These are phyloP conservation scores for Salix purpurea DNA, from an alignment of 345 rosid species.

Conservation along the genomic window DNA sequence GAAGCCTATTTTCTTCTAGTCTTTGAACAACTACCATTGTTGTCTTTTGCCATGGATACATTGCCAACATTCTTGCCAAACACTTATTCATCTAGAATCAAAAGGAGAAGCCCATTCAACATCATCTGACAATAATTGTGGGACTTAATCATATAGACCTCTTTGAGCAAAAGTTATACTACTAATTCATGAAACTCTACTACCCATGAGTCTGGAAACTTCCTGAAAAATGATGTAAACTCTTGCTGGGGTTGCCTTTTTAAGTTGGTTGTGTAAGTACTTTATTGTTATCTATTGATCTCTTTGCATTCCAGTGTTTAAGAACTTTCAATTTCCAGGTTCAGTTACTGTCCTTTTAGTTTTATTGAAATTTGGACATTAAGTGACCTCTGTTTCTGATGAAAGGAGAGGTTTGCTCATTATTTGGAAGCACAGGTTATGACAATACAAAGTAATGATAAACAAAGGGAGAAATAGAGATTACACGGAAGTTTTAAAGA, in stretches of 20 bases:
- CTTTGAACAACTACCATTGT: neutral
- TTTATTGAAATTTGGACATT: neutral
- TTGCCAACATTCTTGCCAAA: neutral
- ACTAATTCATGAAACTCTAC: neutral
- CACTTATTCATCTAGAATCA: neutral
- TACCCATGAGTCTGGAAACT: neutral
- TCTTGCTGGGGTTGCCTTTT: neutral
- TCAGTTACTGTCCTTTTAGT: neutral
- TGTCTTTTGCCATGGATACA: slow-evolving; percentile 1
- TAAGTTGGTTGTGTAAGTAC: neutral
- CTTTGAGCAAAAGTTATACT: neutral
- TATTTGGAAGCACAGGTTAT: neutral
- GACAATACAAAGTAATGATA: neutral
- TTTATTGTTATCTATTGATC: neutral
- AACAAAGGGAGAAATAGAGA: neutral
- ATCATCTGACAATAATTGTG: neutral
- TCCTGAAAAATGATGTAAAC: neutral
- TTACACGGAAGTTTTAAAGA: neutral
- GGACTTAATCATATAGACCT: neutral
- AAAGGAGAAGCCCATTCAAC: neutral
- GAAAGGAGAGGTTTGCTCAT: neutral
- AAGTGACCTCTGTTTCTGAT: neutral
- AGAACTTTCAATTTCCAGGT: neutral
- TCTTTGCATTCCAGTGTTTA: neutral
- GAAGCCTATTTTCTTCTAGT: neutral